These are phyloP conservation scores for Diaporthe sp. DNA, from an alignment of 2,329 filamentous ascomycete genomes.

Conservation along the genomic window DNA sequence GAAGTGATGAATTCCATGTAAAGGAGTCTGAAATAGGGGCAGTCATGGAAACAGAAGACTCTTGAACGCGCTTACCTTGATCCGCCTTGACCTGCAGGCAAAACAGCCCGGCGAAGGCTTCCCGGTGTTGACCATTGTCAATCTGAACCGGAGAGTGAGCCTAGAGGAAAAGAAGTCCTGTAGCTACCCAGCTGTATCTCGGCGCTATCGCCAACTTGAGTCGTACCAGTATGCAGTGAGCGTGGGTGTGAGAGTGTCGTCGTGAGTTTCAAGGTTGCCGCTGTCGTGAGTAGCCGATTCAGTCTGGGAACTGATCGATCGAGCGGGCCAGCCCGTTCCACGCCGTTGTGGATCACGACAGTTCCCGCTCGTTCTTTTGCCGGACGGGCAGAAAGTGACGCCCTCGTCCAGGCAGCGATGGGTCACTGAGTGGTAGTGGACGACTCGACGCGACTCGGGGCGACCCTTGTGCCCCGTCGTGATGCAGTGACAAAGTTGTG, in stretches of 20 bases:
- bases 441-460: neutral
- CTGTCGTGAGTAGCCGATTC: conserved; percentile 5
- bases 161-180: neutral
- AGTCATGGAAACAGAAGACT: neutral
- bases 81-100: conserved; percentile 38
- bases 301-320: neutral
- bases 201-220: neutral
- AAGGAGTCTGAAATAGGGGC: neutral
- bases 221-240: neutral
- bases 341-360: conserved; percentile 8
- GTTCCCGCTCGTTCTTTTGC: conserved; percentile 4
- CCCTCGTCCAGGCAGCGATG: neutral
- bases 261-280: conserved; percentile 4
- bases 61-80: conserved; percentile 35
- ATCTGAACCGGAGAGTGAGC: neutral
- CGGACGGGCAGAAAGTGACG: neutral
- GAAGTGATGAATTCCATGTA: too few species aligned
- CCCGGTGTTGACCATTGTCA: conserved; percentile 39
- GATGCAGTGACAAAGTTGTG: neutral
- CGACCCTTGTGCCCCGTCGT: neutral
- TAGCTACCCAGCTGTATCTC: neutral
- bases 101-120: conserved; percentile 40
- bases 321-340: conserved; percentile 31
- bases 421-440: neutral
- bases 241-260: neutral